phyloP scores from a whole-genome alignment of 805 yeast species.

The Starmerella cellae region DNA sequence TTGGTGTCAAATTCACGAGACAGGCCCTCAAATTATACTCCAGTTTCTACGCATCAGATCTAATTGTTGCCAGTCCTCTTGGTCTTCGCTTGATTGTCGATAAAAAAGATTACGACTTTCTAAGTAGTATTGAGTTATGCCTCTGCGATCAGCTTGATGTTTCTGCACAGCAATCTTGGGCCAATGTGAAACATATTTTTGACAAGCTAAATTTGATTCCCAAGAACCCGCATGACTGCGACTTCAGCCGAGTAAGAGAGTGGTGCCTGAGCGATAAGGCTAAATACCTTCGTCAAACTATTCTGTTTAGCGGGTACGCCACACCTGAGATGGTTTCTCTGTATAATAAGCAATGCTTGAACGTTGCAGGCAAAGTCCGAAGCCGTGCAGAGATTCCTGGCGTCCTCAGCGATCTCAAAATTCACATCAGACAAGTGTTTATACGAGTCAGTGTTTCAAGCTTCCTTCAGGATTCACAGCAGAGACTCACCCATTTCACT shows the following conservation, averaged over 20 bases:
- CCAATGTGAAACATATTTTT: slow-evolving; percentile 56
- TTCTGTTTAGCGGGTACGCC: slow-evolving; percentile 58
- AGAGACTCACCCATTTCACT: slow-evolving; percentile 69
- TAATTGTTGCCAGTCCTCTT: slow-evolving; percentile 81
- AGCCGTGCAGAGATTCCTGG: slow-evolving; percentile 37
- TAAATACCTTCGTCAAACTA: slow-evolving; percentile 56
- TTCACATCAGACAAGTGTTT: slow-evolving; percentile 43
- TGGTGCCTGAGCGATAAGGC: slow-evolving; percentile 84
- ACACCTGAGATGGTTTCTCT: slow-evolving; percentile 74
- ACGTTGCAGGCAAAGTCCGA: slow-evolving; percentile 30
- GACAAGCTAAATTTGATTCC: slow-evolving; percentile 68
- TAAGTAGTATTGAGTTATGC: slow-evolving; percentile 75
- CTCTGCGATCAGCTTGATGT: slow-evolving; percentile 76
- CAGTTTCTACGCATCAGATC: slow-evolving; percentile 70
- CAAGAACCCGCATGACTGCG: slow-evolving; percentile 64
- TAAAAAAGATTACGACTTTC: slow-evolving; percentile 57
- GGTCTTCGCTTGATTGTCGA: slow-evolving; percentile 74
- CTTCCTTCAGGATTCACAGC: slow-evolving; percentile 59
- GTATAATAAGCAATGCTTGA: slow-evolving; percentile 28
- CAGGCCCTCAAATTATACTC: slow-evolving; percentile 75
- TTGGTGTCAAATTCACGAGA: slow-evolving; percentile 84
- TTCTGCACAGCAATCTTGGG: slow-evolving; percentile 86
- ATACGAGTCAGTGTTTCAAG: slow-evolving; percentile 48
- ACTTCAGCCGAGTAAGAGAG: slow-evolving; percentile 81
- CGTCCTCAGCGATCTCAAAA: slow-evolving; percentile 50